Conservation (phyloP, 2,329 filamentous ascomycete species). For the Neofusicoccum kwambonambiense region DNA sequence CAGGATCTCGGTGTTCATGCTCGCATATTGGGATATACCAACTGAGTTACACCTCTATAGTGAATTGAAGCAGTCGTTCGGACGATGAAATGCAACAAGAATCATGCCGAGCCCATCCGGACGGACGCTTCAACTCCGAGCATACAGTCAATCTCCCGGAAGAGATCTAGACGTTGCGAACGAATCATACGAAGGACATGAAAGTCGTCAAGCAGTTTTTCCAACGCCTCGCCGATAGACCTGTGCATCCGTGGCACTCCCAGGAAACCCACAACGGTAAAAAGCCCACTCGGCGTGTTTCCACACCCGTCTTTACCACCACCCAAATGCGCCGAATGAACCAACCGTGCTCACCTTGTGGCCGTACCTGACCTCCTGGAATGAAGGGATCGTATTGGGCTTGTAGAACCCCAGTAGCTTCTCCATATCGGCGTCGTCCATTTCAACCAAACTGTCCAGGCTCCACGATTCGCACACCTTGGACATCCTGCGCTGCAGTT, state of each 20-base stretch:
- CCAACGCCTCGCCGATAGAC: not conserved
- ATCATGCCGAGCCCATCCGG: too few species aligned
- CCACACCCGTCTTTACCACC: constrained; percentile 22
- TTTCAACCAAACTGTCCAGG: constrained; percentile 77
- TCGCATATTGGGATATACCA: too few species aligned
- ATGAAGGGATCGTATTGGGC: constrained; percentile 43
- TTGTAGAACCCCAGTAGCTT: constrained; percentile 74
- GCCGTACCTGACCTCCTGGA: constrained; percentile 42
- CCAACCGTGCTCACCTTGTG: constrained; percentile 38
- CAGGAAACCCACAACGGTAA: not conserved
- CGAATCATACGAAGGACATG: not conserved
- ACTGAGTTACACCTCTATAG: too few species aligned
- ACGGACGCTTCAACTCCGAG: too few species aligned
- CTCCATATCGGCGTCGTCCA: constrained; percentile 81
- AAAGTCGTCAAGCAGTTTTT: not conserved
- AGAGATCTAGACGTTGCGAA: too few species aligned
- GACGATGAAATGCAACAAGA: too few species aligned
- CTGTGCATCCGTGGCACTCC: not conserved
- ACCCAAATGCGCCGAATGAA: constrained; percentile 51
- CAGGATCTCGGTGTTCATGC: too few species aligned
- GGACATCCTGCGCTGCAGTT: constrained; percentile 68
- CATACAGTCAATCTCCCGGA: too few species aligned
- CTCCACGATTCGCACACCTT: constrained; percentile 84
- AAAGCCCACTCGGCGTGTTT: not conserved
- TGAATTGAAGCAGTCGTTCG: too few species aligned